phyloP scores from a whole-genome alignment of 2,329 filamentous ascomycete species.

The Neonectria hederae region DNA sequence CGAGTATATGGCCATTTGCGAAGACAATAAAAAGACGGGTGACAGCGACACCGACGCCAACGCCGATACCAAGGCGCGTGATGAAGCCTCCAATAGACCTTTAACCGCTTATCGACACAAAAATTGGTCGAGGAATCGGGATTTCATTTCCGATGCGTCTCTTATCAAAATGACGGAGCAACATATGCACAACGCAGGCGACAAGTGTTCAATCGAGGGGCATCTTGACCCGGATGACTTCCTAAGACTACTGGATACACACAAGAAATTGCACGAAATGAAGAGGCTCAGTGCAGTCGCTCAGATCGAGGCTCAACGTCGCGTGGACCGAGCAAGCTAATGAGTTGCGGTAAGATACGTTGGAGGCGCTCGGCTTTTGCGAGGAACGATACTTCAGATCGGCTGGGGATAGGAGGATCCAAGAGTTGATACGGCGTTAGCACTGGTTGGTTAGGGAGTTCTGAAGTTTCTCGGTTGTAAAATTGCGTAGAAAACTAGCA shows the following conservation, averaged over 20 bases:
- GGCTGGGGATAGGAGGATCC: not conserved
- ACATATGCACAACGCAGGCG: not conserved
- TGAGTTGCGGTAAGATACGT: not conserved
- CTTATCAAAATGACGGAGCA: conserved; percentile 36
- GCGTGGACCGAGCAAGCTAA: not conserved
- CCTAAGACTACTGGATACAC: not conserved
- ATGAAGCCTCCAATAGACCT: not conserved
- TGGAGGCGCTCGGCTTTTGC: not conserved
- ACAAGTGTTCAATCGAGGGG: conserved; percentile 36
- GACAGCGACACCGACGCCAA: no score
- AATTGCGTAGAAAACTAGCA: no score
- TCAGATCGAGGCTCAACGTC: not conserved
- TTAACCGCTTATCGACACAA: conserved; percentile 19
- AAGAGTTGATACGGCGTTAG: not conserved
- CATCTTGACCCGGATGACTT: not conserved
- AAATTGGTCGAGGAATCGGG: conserved; percentile 8
- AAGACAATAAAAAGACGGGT: conserved; percentile 8
- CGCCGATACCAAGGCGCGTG: not conserved
- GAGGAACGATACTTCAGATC: not conserved
- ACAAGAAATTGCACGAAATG: not conserved
- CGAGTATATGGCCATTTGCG: conserved; percentile 36
- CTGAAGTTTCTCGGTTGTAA: not conserved
- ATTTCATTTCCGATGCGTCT: conserved; percentile 24
- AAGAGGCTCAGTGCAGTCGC: not conserved
- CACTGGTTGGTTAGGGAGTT: not conserved